Evolutionary conservation across 805 yeast genomes (phyloP), one percentile per base, ranked within the genome.

Genomic region (Lachancea dasiensis): DNA sequence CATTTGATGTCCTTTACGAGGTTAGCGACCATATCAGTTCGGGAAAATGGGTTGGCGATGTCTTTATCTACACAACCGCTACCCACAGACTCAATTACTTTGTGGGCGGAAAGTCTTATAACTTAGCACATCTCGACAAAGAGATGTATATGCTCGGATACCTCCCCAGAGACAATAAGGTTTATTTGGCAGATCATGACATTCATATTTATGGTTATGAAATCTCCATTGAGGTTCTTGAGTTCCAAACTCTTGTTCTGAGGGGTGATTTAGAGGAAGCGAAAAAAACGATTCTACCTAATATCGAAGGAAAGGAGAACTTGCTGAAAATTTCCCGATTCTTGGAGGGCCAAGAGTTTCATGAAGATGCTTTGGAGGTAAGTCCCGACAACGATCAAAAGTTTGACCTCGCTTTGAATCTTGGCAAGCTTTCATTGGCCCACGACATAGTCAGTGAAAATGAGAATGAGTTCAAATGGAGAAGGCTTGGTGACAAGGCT

Each of bases 21-120:
- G 73, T 86, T 43, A 73, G 75, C 41, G 99, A 92, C 59, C 66
- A 79, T 14, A 75, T 90, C 26, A 77, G 84, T 43, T 81, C 95
- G 20, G 97, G 97, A 54, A 81, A 80, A 61, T 92, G 97, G 87
- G 87, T 89, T 52, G 98, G 97, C 49, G 97, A 92, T 67, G 97
- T 92, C 31, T 89, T 90, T 60, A 77, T 92, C 38, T 92, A 82
- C 68, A 86, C 97, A 11, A 86, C 97, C 2, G 56, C 78, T 14
- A 72, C 94, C 17, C 86, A 87, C 65, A 78, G 97, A 62, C 72
- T 92, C 56, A 90, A 89, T 65, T 92, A 92, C 61, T 75, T 87
- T 45, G 97, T 92, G 44, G 98, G 98, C 52, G 95, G 95, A 27
- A 85, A 87, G 55, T 79, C 84, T 17, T 86, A 86, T 61, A 92